These are phyloP conservation scores for Penicillium nucicola DNA, from an alignment of 495 filamentous ascomycete species.

Conservation along the genomic window DNA sequence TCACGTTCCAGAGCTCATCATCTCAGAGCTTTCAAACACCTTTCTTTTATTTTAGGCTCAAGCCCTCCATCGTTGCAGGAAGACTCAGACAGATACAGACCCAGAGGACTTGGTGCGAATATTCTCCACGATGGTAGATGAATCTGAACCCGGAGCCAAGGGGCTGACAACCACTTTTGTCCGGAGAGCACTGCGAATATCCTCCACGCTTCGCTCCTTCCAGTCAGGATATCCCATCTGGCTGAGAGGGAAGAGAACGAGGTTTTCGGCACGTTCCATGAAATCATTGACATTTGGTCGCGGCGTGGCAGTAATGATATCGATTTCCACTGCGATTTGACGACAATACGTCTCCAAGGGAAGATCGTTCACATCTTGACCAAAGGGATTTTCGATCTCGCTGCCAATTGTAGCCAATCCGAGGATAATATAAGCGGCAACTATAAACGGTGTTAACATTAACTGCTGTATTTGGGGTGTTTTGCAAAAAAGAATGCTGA, in stretches of 20 bases:
- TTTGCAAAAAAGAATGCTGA: background rate
- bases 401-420: constrained; percentile 82
- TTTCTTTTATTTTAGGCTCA: background rate
- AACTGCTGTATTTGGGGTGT: background rate
- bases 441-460: constrained; percentile 11
- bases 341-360: constrained; percentile 75
- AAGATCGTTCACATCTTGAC: constrained; percentile 82
- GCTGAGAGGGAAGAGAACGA: constrained; percentile 67
- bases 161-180: constrained; percentile 40
- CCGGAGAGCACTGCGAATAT: constrained; percentile 54
- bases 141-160: constrained; percentile 18
- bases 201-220: constrained; percentile 55
- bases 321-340: constrained; percentile 68
- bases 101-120: constrained; percentile 14
- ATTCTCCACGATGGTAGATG: constrained; percentile 20
- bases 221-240: constrained; percentile 55
- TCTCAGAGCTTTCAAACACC: background rate
- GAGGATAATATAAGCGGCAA: constrained; percentile 87
- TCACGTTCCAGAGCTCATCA: background rate
- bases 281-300: constrained; percentile 57
- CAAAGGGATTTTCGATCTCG: constrained; percentile 90
- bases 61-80: background rate
- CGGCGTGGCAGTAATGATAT: constrained; percentile 61
- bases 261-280: constrained; percentile 55
- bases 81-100: constrained; percentile 29